phyloP scores from a whole-genome alignment of 129 eudicot genomes.

The Glebionis coronaria region DNA sequence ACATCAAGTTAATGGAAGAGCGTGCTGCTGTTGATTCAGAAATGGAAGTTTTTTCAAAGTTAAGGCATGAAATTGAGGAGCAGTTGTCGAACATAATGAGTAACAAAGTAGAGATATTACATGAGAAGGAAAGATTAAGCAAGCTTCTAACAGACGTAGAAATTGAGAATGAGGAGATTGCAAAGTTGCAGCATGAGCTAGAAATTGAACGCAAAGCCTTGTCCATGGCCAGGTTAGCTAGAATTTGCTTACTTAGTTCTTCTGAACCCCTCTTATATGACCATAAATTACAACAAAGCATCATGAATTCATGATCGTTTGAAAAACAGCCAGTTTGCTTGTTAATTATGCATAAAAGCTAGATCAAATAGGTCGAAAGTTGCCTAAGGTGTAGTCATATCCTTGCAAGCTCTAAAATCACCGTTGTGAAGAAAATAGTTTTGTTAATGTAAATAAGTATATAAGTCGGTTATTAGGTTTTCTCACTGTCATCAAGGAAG shows the following conservation, averaged over 20 bases:
- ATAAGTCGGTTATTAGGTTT: too few relatives aligned
- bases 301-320: neutral
- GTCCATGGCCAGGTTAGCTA: slow-evolving; percentile 81
- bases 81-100: slow-evolving; percentile 11
- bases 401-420: too few relatives aligned
- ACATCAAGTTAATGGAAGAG: neutral
- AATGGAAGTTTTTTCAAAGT: neutral
- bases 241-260: neutral
- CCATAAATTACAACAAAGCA: neutral
- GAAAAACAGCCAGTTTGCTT: neutral
- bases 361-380: too few relatives aligned
- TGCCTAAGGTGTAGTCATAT: too few relatives aligned
- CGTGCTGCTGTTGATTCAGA: neutral
- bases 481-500: too few relatives aligned
- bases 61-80: neutral
- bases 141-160: slow-evolving; percentile 73
- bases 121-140: slow-evolving; percentile 73
- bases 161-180: slow-evolving; percentile 73
- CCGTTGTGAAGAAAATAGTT: too few relatives aligned
- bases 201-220: slow-evolving; percentile 93
- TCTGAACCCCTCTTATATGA: neutral
- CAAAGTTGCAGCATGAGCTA: slow-evolving; percentile 72
- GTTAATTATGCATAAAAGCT: neutral
- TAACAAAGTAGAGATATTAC: slow-evolving; percentile 68
- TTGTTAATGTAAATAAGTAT: too few relatives aligned